Conservation (phyloP, 495 filamentous ascomycete species). For the Cercophora newfieldiana region DNA sequence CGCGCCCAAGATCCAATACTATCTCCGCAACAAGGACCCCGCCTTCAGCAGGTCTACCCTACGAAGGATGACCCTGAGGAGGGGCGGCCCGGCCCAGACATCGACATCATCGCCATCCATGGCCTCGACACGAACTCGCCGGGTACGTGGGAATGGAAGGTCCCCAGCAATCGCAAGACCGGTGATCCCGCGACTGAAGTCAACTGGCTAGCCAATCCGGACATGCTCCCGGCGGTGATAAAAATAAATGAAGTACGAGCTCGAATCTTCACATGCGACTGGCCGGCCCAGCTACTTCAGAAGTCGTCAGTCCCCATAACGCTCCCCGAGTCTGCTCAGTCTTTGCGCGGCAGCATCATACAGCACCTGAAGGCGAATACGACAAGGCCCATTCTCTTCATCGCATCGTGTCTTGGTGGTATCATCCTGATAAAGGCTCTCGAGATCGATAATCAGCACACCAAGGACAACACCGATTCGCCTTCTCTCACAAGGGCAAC, state of each 20-base stretch:
- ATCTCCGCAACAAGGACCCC: conserved; percentile 7
- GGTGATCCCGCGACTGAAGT: conserved; percentile 4
- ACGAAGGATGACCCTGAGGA: conserved; percentile 6
- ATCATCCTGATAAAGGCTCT: conserved; percentile 36
- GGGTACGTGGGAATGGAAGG: conserved; percentile 31
- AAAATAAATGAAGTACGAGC: conserved; percentile 17
- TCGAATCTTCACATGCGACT: conserved; percentile 35
- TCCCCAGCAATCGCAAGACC: too few species aligned
- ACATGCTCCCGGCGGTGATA: conserved; percentile 30
- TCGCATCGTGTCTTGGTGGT: conserved; percentile 40
- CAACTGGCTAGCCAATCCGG: conserved; percentile 29
- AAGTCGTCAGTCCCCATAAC: conserved; percentile 23
- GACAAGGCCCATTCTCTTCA: conserved; percentile 35
- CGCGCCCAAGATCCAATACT: background rate
- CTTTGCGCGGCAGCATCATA: conserved; percentile 25
- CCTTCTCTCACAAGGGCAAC: conserved; percentile 20
- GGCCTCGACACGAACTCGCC: conserved; percentile 30
- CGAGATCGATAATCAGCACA: conserved; percentile 13
- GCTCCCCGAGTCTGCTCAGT: conserved; percentile 26
- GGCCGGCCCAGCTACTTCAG: conserved; percentile 31
- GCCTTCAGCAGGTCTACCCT: conserved; percentile 22
- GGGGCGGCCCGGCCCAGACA: conserved; percentile 15
- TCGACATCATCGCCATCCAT: conserved; percentile 35
- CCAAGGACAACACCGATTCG: too few species aligned
- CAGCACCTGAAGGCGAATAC: background rate